Evolutionary conservation across 2,329 filamentous ascomycete species (phyloP).

Genomic region (Trichoderma endophyticum): DNA sequence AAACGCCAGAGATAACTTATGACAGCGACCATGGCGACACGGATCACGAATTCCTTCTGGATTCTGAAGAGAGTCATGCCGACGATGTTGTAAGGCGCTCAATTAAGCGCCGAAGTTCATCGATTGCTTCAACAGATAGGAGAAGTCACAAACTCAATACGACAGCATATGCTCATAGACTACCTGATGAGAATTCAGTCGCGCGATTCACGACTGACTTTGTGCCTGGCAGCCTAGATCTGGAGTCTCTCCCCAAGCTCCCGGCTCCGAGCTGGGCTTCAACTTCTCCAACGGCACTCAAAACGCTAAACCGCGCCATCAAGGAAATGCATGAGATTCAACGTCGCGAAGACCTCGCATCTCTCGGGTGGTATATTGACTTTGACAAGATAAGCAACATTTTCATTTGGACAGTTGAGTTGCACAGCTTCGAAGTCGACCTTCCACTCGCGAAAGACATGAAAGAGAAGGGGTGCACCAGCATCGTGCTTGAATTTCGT

Average conservation of each 20-base stretch:
- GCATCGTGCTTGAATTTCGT: conserved; percentile 76
- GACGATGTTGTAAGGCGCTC: background rate
- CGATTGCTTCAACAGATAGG: background rate
- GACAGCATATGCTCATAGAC: background rate
- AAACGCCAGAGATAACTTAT: background rate
- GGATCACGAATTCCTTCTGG: conserved; percentile 26
- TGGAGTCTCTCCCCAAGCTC: conserved; percentile 61
- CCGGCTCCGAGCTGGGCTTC: conserved; percentile 32
- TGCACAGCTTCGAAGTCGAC: conserved; percentile 72
- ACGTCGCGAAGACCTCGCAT: conserved; percentile 53
- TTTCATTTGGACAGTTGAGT: conserved; percentile 88
- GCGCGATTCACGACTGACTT: conserved; percentile 46
- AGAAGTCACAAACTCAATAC: conserved; percentile 19
- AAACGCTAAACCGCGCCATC: conserved; percentile 49
- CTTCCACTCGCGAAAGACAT: conserved; percentile 75
- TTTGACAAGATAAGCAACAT: conserved; percentile 64
- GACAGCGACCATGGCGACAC: conserved; percentile 13
- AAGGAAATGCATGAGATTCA: conserved; percentile 63
- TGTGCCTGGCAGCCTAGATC: conserved; percentile 62
- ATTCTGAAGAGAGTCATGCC: conserved; percentile 23
- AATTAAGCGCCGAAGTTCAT: conserved; percentile 7
- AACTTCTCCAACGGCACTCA: conserved; percentile 28
- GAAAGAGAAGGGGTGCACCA: conserved; percentile 56
- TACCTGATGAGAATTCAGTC: background rate
- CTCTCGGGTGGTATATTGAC: conserved; percentile 83